Percentiles rank a stretch among this genome's conserved stretches.
phyloP scores from a whole-genome alignment of 371 early-diverging fungal genomes.

The Lichtheimia ornata region DNA sequence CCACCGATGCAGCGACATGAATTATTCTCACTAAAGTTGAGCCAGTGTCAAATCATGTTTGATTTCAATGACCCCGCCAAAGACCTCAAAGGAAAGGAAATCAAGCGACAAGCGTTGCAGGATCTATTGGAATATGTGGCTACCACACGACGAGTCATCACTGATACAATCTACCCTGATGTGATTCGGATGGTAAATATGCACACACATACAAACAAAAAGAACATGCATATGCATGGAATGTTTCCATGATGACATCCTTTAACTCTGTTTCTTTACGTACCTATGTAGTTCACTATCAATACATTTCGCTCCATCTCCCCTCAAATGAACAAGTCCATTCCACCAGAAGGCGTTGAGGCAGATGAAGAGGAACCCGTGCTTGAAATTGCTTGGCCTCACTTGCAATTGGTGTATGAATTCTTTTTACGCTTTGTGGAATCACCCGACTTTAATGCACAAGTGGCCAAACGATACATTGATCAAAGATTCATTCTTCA shows the following conservation, averaged over 20 bases:
- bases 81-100: conserved; percentile 91
- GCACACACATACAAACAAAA: neutral
- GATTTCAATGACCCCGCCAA: conserved; percentile 91
- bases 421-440: conserved; percentile 96
- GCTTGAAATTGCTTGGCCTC: conserved; percentile 96
- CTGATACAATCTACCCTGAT: conserved; percentile 87
- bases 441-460: conserved; percentile 94
- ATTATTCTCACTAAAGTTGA: conserved; percentile 84
- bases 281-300: conserved; percentile 80
- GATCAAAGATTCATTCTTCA: conserved; percentile 45
- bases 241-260: no score
- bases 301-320: conserved; percentile 95
- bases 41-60: conserved; percentile 89
- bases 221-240: no score
- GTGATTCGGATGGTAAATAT: conserved; percentile 87
- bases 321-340: conserved; percentile 71
- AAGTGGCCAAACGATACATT: conserved; percentile 63
- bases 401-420: conserved; percentile 95
- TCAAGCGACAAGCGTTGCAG: conserved; percentile 87
- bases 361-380: conserved; percentile 98
- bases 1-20: conserved; percentile 72
- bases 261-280: no score
- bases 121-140: conserved; percentile 93
- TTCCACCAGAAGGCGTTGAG: conserved; percentile 81
- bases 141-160: conserved; percentile 82